phyloP scores from a whole-genome alignment of 176 grass and related monocot genomes.

The Guadua angustifolia region DNA sequence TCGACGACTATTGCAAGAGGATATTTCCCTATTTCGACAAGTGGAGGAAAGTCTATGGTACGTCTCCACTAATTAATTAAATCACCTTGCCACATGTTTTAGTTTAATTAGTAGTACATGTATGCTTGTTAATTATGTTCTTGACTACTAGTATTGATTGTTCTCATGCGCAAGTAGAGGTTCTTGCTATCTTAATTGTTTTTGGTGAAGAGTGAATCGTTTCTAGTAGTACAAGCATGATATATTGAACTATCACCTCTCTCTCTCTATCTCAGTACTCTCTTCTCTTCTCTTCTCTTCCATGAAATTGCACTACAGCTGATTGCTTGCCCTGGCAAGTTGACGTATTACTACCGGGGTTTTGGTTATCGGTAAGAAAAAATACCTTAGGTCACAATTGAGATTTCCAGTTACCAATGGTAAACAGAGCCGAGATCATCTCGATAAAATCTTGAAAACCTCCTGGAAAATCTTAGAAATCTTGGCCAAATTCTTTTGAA shows the following conservation, averaged over 20 bases:
- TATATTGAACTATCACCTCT: not conserved
- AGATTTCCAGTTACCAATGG: no score
- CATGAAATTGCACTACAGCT: constrained; percentile 29
- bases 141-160: no score
- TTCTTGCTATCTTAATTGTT: not conserved
- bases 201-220: not conserved
- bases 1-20: constrained; percentile 70
- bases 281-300: not conserved
- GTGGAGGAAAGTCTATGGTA: constrained; percentile 96
- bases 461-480: no score
- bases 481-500: no score
- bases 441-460: no score
- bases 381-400: no score
- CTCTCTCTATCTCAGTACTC: not conserved
- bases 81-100: not conserved
- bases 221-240: constrained; percentile 3
- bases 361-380: no score
- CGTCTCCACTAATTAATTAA: not conserved
- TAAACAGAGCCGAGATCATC: no score
- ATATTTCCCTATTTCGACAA: constrained; percentile 91
- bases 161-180: not conserved
- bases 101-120: not conserved
- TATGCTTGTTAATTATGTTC: not conserved
- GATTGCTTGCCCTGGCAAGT: constrained; percentile 30
- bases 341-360: not conserved